These are phyloP conservation scores for Reutealis trisperma DNA, from an alignment of 345 rosid species.

Conservation along the genomic window DNA sequence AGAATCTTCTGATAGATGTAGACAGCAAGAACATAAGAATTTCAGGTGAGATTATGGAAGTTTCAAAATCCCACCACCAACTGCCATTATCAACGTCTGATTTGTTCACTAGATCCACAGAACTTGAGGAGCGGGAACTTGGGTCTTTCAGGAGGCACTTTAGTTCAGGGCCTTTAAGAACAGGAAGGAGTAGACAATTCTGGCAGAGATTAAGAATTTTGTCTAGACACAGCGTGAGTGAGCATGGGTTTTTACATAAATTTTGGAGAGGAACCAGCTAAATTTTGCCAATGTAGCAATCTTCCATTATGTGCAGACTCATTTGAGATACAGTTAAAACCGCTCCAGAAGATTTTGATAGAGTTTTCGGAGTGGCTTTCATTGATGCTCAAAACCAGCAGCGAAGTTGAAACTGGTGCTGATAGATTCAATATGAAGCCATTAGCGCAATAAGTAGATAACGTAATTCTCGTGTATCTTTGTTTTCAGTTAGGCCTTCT, in stretches of 20 bases:
- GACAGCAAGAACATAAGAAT: conserved; percentile 22
- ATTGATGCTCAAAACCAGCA: not conserved
- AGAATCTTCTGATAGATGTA: conserved; percentile 21
- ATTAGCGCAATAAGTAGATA: not conserved
- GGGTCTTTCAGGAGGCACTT: conserved; percentile 44
- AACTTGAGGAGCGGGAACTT: conserved; percentile 37
- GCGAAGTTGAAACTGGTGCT: not conserved
- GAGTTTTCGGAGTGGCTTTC: not conserved
- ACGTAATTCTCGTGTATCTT: not conserved
- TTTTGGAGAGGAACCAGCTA: conserved; percentile 37
- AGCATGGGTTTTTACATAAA: conserved; percentile 46
- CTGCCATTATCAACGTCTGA: conserved; percentile 36
- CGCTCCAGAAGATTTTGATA: not conserved
- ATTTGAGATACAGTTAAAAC: not conserved
- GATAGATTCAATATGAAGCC: not conserved
- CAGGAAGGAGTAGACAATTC: conserved; percentile 44
- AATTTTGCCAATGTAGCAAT: not conserved
- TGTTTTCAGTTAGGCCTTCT: not conserved
- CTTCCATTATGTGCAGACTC: not conserved
- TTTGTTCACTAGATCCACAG: conserved; percentile 20
- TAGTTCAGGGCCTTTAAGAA: conserved; percentile 46
- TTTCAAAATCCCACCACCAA: conserved; percentile 19
- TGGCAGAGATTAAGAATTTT: conserved; percentile 54
- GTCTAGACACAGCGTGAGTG: conserved; percentile 57
- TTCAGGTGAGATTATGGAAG: conserved; percentile 37